A percentile compares a stretch with the other conserved stretches of the same genome.
These are phyloP conservation scores for Dryadomyces quercivorus DNA, from an alignment of 2,329 filamentous ascomycete genomes.

Conservation along the genomic window DNA sequence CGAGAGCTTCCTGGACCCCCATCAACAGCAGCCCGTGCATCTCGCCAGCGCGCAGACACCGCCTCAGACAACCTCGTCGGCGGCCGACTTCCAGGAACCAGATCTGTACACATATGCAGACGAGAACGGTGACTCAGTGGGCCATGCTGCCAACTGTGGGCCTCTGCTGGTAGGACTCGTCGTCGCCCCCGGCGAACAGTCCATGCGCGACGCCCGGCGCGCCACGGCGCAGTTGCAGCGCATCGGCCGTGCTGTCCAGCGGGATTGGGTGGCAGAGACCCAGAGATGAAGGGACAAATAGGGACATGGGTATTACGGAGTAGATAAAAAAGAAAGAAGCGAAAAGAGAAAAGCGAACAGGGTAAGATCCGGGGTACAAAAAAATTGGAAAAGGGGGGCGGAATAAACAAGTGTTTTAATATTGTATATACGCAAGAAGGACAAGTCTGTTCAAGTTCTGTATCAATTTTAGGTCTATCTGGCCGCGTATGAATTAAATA, in stretches of 20 bases:
- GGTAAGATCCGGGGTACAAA: not conserved
- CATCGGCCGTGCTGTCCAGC: slow-evolving; percentile 42
- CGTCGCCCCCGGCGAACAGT: slow-evolving; percentile 34
- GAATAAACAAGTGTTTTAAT: not conserved
- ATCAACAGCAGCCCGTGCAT: not conserved
- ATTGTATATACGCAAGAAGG: not conserved
- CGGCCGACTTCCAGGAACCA: not conserved
- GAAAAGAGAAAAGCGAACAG: not conserved
- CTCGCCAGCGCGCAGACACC: not conserved
- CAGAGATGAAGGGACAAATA: not conserved
- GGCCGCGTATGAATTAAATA: not conserved
- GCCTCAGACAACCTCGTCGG: not conserved
- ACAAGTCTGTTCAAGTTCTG: not conserved
- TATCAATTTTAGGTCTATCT: not conserved
- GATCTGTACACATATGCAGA: not conserved
- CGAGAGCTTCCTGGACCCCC: slow-evolving; percentile 33
- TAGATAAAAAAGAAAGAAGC: not conserved
- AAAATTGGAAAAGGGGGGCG: not conserved
- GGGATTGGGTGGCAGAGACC: slow-evolving; percentile 32
- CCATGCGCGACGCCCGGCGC: slow-evolving; percentile 36
- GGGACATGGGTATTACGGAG: not conserved
- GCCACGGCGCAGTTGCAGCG: slow-evolving; percentile 41
- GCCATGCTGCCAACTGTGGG: slow-evolving; percentile 19
- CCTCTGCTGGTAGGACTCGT: slow-evolving; percentile 44
- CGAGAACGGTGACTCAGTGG: not conserved